Conservation (phyloP, 768 basidiomycete species). For the Pholiota conissans region DNA sequence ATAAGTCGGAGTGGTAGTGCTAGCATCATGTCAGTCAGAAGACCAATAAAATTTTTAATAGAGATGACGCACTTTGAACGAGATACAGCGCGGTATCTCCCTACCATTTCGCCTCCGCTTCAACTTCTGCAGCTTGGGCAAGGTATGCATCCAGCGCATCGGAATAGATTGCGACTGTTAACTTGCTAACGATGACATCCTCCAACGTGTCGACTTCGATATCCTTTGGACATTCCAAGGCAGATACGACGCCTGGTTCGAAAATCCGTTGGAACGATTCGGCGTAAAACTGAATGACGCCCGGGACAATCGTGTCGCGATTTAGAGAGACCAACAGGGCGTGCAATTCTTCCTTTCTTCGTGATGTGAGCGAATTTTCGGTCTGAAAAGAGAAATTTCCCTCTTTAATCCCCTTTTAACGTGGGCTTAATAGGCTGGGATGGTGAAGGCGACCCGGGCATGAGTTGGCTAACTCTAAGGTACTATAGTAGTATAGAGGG, state of each 20-base stretch:
- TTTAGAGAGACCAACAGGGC: slow-evolving; percentile 38
- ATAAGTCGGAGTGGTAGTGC: slow-evolving; percentile 46
- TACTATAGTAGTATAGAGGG: too few relatives aligned
- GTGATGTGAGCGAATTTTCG: background rate
- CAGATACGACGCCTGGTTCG: background rate
- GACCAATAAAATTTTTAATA: slow-evolving; percentile 1
- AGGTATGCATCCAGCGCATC: slow-evolving; percentile 66
- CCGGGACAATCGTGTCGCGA: slow-evolving; percentile 18
- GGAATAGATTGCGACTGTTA: slow-evolving; percentile 61
- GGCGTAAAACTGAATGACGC: slow-evolving; percentile 27
- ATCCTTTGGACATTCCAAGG: slow-evolving; percentile 15
- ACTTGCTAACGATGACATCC: slow-evolving; percentile 44
- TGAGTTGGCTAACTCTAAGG: slow-evolving; percentile 25
- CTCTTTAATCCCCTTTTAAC: background rate
- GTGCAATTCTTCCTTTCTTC: slow-evolving; percentile 34
- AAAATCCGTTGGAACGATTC: slow-evolving; percentile 22
- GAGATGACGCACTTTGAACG: slow-evolving; percentile 65
- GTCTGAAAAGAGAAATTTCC: background rate
- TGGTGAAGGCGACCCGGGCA: slow-evolving; percentile 21
- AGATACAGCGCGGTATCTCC: slow-evolving; percentile 65
- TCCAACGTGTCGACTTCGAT: slow-evolving; percentile 38
- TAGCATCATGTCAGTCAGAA: slow-evolving; percentile 21
- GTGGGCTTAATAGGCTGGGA: background rate
- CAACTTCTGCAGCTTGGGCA: slow-evolving; percentile 65
- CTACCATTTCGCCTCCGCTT: slow-evolving; percentile 90